These are phyloP conservation scores for Plasmodiophora brassicae DNA, from an alignment of 208 protist genomes.

Conservation along the genomic window DNA sequence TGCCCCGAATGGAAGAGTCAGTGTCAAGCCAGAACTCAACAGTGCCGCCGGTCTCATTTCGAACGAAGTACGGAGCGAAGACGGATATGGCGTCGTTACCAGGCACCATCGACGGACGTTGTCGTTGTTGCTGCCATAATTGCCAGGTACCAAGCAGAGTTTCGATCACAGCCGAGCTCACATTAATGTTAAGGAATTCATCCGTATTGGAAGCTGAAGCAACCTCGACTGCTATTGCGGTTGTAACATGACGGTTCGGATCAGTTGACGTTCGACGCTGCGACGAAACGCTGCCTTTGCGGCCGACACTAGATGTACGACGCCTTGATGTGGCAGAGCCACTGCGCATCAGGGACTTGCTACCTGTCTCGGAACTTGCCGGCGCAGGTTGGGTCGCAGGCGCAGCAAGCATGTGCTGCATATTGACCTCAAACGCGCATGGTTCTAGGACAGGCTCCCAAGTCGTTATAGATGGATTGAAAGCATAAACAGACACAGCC, in stretches of 20 bases:
- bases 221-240: not conserved
- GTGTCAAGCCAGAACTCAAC: not conserved
- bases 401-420: not conserved
- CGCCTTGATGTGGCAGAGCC: too few relatives aligned
- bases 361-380: too few relatives aligned
- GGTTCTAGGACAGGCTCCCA: slow-evolving; percentile 10
- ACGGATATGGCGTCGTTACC: not conserved
- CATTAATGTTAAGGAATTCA: not conserved
- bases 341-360: too few relatives aligned
- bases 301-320: too few relatives aligned
- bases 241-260: not conserved
- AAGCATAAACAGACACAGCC: not conserved
- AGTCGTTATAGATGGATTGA: not conserved
- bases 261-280: not conserved
- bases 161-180: not conserved
- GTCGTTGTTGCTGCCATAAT: not conserved
- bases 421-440: not conserved
- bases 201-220: not conserved
- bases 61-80: not conserved
- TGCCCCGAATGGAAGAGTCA: not conserved
- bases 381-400: too few relatives aligned
- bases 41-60: not conserved
- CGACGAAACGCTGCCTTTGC: not conserved
- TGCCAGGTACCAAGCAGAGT: not conserved
- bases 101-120: too few relatives aligned